Percentiles rank a stretch among this genome's conserved stretches.
Evolutionary conservation across 225 moss, liverwort and hornwort genomes (phyloP).

Genomic region (Pseudisothecium myosuroides): DNA sequence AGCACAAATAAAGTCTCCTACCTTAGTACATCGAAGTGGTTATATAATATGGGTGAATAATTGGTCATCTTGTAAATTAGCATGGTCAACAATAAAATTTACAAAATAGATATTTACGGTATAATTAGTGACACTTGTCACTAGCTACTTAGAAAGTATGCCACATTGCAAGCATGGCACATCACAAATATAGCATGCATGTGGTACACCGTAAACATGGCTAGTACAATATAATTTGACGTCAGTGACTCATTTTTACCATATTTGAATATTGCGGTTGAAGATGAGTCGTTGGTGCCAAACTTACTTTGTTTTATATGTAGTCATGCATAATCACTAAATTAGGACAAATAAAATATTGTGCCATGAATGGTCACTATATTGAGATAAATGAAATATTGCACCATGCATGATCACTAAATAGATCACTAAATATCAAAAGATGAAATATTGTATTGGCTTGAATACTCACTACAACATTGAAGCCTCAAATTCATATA

Average conservation of each 20-base stretch:
- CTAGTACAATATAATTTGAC: too few relatives aligned
- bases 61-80: background rate
- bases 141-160: too few relatives aligned
- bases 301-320: background rate
- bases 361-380: background rate
- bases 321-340: background rate
- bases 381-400: background rate
- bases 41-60: background rate
- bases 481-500: background rate
- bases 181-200: background rate
- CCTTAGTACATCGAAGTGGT: background rate
- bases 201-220: too few relatives aligned
- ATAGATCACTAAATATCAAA: background rate
- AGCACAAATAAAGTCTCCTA: background rate
- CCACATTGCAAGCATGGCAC: too few relatives aligned
- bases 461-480: background rate
- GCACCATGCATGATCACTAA: background rate
- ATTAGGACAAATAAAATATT: background rate
- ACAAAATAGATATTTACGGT: background rate
- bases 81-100: background rate
- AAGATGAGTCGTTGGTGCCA: fast-evolving
- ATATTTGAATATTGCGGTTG: too few relatives aligned
- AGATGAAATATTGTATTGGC: background rate
- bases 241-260: too few relatives aligned
- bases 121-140: too few relatives aligned